Conservation (phyloP, 2,329 filamentous ascomycete species). For the Fusarium decemcellulare region DNA sequence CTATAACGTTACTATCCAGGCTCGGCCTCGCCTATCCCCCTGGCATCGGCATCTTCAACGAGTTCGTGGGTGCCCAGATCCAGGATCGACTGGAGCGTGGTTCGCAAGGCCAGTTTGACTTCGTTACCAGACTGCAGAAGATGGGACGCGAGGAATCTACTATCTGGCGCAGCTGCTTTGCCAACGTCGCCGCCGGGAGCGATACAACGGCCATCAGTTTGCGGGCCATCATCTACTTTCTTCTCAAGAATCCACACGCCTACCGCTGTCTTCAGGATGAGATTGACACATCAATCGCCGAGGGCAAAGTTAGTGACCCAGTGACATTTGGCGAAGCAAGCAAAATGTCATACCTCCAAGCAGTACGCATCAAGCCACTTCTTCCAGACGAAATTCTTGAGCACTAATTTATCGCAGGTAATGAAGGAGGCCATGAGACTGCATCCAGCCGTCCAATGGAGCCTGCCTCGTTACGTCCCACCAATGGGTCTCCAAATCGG, state of each 20-base stretch:
- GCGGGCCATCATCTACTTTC: conserved; percentile 8
- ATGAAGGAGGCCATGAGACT: conserved; percentile 24
- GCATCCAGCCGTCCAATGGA: conserved; percentile 15
- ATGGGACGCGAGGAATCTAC: conserved; percentile 8
- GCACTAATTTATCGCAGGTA: not conserved
- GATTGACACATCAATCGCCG: not conserved
- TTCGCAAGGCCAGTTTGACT: conserved; percentile 1
- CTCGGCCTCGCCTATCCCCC: not conserved
- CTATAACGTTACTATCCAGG: not conserved
- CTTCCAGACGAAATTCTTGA: not conserved
- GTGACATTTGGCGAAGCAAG: conserved; percentile 12
- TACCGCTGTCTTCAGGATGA: conserved; percentile 5
- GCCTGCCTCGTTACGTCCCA: conserved; percentile 14
- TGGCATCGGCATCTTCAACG: not conserved
- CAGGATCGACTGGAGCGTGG: conserved; percentile 7
- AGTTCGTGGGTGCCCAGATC: conserved; percentile 13
- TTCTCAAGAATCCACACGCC: not conserved
- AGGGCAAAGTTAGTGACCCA: conserved; percentile 8
- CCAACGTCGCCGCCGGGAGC: conserved; percentile 16
- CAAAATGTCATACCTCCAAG: conserved; percentile 20
- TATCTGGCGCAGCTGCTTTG: conserved; percentile 12
- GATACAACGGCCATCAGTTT: conserved; percentile 18
- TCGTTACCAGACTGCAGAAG: conserved; percentile 3
- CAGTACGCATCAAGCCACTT: not conserved
- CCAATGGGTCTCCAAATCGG: not conserved